Base-by-base conservation (phyloP, 768 basidiomycete species). In the Lactarius pseudohatsudake region DNA sequence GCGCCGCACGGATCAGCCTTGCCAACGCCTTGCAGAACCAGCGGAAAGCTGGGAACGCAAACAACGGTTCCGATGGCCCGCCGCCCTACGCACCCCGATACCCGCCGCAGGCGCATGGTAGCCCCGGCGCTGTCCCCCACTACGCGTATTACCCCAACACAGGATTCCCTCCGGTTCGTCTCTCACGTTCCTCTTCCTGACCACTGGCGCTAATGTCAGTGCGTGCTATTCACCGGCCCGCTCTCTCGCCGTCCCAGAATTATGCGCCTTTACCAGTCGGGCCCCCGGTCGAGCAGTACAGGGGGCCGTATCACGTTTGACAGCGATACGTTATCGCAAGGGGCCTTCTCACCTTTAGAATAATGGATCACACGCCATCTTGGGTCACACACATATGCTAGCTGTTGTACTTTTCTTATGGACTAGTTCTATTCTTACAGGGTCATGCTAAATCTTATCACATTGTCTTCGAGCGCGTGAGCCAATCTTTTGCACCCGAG, bases 141-240 rank as follows among this genome's bases (percentile, higher is more conserved):
- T 56, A 43, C 40, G 5, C n/a, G n/a, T 66, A 62, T 9, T 28
- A 62, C 10, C 60, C 65, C 8, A 20, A 28, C 10, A 15, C 61
- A 34, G 61, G 56, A 61, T 66, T 57, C 32, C 38, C 38, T 10
- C 36, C 61, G 28, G 65, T 66, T 26, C 60, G 65, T 47, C 3
- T 13, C 9, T 0, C 8, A 3, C 15, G 4, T n/a, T 4, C 8
- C 7, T 8, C 65, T 32, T 8, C 28, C 20, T 15, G 28, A 10
- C 0, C 22, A 1, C 15, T 65, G 30, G 50, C 20, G 22, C 13
- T n/a, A 13, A 38, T 5, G 13, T n/a, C 3, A 26, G 26, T 26
- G 26, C 1, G 26, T 26, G 26, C 26, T 26, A 26, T 11, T 38
- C 38, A 40, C 16, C 32, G 57, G 64, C 59, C 64, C 20, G 2